Percentiles rank a stretch among this genome's conserved stretches.
Conservation (phyloP, 768 basidiomycete species). For the Lentinula lateritia region DNA sequence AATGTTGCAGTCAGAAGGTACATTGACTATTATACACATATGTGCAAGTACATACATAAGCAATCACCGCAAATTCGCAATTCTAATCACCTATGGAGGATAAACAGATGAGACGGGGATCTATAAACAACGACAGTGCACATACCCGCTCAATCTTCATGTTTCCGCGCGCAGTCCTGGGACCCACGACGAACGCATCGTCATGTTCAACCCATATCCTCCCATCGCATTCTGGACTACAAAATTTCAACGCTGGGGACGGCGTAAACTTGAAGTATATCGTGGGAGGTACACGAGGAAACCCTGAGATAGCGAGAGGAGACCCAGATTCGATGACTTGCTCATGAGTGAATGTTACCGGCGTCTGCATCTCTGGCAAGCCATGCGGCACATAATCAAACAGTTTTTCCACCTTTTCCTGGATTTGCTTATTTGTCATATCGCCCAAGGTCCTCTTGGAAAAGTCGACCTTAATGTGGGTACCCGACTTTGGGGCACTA, state of each 20-base stretch:
- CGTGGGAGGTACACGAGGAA: neutral
- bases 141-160: neutral
- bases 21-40: too few species aligned
- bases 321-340: neutral
- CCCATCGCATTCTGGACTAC: neutral
- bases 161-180: neutral
- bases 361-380: neutral
- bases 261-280: neutral
- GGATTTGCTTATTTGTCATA: neutral
- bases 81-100: neutral
- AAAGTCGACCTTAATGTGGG: neutral
- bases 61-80: neutral
- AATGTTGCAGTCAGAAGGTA: too few species aligned
- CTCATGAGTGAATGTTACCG: neutral
- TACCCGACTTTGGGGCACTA: neutral
- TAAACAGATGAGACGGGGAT: neutral
- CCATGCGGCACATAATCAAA: neutral
- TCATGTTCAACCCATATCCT: neutral
- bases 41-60: too few species aligned
- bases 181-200: neutral
- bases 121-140: neutral
- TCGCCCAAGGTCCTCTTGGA: neutral
- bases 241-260: neutral
- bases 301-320: neutral
- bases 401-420: neutral